phyloP scores from a whole-genome alignment of 2,329 filamentous ascomycete species.

The Monilinia fructigena region DNA sequence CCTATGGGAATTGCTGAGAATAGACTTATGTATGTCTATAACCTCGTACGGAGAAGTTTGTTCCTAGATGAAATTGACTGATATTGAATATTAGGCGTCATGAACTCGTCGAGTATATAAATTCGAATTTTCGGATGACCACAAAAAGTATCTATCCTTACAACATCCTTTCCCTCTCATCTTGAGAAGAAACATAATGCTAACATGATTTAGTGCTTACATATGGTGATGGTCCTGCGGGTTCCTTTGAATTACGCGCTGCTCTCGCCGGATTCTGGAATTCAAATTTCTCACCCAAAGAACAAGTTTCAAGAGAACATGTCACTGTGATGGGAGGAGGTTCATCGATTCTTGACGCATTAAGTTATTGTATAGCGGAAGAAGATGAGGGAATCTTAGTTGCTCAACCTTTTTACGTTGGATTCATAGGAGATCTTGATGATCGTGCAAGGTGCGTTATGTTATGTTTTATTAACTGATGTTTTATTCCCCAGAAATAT shows the following conservation, averaged over 20 bases:
- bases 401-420: constrained; percentile 48
- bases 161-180: too few species aligned
- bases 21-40: constrained; percentile 24
- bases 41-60: background rate
- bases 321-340: constrained; percentile 45
- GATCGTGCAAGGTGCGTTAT: constrained; percentile 34
- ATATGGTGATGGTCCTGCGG: constrained; percentile 29
- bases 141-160: constrained; percentile 6
- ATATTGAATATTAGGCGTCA: constrained; percentile 19
- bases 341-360: constrained; percentile 36
- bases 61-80: background rate
- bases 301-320: constrained; percentile 40
- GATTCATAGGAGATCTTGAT: constrained; percentile 48
- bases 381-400: constrained; percentile 48
- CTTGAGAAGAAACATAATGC: background rate
- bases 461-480: background rate
- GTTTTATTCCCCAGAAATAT: background rate
- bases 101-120: constrained; percentile 25
- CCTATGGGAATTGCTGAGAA: constrained; percentile 27
- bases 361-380: constrained; percentile 46
- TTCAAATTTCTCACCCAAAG: constrained; percentile 42
- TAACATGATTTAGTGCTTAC: constrained; percentile 24
- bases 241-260: constrained; percentile 41
- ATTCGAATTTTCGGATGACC: constrained; percentile 15
- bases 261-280: constrained; percentile 46